Evolutionary conservation across 1,284 basidiomycete genomes (phyloP).

Genomic region (Cronartium quercuum): DNA sequence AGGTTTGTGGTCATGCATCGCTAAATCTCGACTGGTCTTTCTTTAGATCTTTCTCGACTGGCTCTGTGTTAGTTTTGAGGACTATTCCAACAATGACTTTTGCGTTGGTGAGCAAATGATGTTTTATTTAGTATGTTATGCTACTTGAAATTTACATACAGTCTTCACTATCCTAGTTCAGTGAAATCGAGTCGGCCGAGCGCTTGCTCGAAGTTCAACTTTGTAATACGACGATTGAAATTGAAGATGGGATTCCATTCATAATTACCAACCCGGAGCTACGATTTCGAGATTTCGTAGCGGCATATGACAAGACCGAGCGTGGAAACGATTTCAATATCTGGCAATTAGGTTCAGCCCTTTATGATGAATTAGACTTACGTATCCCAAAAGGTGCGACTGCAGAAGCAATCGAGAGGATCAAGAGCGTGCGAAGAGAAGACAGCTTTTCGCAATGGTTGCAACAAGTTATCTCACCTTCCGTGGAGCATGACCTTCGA

Average conservation of each 20-base stretch:
- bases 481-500: constrained; percentile 70
- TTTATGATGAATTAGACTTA: constrained; percentile 75
- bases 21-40: background rate
- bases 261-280: constrained; percentile 59
- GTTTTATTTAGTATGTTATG: constrained; percentile 50
- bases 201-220: constrained; percentile 75
- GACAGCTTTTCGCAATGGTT: constrained; percentile 80
- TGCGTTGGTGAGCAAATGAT: constrained; percentile 38
- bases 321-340: constrained; percentile 68
- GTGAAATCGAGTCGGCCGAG: constrained; percentile 55
- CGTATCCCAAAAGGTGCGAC: constrained; percentile 59
- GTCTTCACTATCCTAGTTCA: constrained; percentile 45
- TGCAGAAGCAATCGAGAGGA: constrained; percentile 59
- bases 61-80: background rate
- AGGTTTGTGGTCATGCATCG: no score
- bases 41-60: background rate
- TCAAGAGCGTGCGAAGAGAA: constrained; percentile 66
- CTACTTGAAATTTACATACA: constrained; percentile 52
- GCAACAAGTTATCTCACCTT: constrained; percentile 63
- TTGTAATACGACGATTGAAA: constrained; percentile 61
- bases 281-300: constrained; percentile 70
- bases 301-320: constrained; percentile 67
- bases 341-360: constrained; percentile 79
- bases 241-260: constrained; percentile 57
- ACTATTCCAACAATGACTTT: constrained; percentile 8